These are phyloP conservation scores for Rubus idaeus DNA, from an alignment of 306 rosid genomes.

Conservation along the genomic window DNA sequence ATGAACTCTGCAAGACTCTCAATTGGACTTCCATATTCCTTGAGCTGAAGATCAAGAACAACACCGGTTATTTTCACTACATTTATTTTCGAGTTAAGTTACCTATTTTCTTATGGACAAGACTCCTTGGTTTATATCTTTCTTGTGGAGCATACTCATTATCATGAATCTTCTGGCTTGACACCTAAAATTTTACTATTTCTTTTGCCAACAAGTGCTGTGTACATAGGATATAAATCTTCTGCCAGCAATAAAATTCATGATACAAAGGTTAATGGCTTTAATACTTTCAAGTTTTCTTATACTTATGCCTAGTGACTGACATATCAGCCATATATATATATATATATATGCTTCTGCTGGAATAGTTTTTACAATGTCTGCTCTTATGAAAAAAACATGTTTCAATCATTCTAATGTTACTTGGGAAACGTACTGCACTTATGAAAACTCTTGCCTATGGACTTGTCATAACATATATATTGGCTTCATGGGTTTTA, in stretches of 20 bases:
- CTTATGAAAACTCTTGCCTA: background rate
- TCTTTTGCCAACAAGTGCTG: background rate
- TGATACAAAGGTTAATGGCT: background rate
- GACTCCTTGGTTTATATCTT: no score
- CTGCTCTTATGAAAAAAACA: background rate
- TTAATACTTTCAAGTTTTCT: background rate
- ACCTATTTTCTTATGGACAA: no score
- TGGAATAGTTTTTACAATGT: background rate
- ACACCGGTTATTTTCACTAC: background rate
- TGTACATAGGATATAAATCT: background rate
- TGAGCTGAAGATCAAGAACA: conserved; percentile 22
- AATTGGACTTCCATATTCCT: conserved; percentile 21
- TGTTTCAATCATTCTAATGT: background rate
- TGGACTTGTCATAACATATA: background rate
- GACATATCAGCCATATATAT: background rate
- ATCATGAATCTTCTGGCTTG: no score
- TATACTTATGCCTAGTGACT: background rate
- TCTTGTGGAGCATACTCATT: no score
- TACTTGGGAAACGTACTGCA: background rate
- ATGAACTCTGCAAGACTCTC: conserved; percentile 28
- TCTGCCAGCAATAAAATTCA: background rate
- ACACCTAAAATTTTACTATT: background rate
- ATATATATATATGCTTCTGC: background rate
- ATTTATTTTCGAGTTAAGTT: background rate
- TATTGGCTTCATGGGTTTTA: background rate